Percentiles rank a stretch among this genome's conserved stretches.
Conservation (phyloP, 805 yeast genomes). For the Wickerhamomyces bovis region DNA sequence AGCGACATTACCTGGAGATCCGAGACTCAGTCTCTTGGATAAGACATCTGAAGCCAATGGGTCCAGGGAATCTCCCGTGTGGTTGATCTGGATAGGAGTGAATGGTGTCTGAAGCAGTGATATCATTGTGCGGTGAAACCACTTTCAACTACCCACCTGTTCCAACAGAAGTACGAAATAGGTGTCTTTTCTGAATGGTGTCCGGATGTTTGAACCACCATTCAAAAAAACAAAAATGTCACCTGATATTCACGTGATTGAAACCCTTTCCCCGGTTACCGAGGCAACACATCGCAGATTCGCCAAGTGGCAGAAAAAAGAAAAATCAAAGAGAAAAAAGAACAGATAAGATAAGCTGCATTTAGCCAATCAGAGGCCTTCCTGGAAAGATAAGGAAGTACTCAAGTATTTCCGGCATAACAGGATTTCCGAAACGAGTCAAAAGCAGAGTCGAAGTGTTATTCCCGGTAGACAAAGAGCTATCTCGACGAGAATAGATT, state of each 20-base stretch:
- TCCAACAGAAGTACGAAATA: too few relatives aligned
- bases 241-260: background rate
- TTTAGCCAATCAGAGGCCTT: background rate
- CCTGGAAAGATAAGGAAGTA: background rate
- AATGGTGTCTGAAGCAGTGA: slow-evolving; percentile 2
- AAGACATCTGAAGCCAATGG: slow-evolving; percentile 1
- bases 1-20: slow-evolving; percentile 1
- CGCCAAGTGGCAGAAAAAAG: background rate
- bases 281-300: too few relatives aligned
- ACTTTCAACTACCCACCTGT: too few relatives aligned
- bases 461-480: background rate
- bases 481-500: too few relatives aligned
- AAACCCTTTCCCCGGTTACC: too few relatives aligned
- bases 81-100: background rate
- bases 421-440: background rate
- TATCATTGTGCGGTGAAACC: too few relatives aligned
- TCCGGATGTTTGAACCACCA: too few relatives aligned
- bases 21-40: slow-evolving; percentile 2
- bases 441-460: background rate
- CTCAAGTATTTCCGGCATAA: background rate
- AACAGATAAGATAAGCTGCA: background rate
- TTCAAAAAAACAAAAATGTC: too few relatives aligned
- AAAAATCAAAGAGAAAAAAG: too few relatives aligned
- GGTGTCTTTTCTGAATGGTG: too few relatives aligned
- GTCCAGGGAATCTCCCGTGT: too few relatives aligned